Evolutionary conservation across 2,329 filamentous ascomycete genomes (phyloP).

Genomic region (Talaromyces sp.): DNA sequence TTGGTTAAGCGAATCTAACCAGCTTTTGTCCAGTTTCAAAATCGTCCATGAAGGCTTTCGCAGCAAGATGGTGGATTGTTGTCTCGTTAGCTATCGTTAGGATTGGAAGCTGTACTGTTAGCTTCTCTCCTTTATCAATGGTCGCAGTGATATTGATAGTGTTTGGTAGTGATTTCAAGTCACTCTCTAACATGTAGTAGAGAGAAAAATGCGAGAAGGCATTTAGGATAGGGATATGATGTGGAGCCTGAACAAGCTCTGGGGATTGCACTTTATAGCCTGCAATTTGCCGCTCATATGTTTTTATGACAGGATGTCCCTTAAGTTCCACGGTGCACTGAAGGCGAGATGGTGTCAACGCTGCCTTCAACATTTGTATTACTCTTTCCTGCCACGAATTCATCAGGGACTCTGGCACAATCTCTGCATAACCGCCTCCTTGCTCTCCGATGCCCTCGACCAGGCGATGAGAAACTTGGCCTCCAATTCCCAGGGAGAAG

Average conservation of each 20-base stretch:
- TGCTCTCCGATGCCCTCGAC: slow-evolving; percentile 52
- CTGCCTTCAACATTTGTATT: slow-evolving; percentile 63
- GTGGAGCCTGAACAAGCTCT: background rate
- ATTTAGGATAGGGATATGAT: background rate
- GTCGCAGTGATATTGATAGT: background rate
- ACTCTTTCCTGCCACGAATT: slow-evolving; percentile 60
- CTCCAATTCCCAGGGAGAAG: slow-evolving; percentile 54
- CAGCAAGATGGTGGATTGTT: slow-evolving; percentile 1
- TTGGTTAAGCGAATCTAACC: background rate
- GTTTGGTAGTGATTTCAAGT: background rate
- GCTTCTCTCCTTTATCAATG: background rate
- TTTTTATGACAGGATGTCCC: background rate
- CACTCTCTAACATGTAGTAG: slow-evolving; percentile 2
- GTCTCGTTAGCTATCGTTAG: background rate
- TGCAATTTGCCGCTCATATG: background rate
- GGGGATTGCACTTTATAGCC: background rate
- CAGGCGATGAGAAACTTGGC: slow-evolving; percentile 47
- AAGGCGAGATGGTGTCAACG: slow-evolving; percentile 44
- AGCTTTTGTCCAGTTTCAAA: slow-evolving; percentile 2
- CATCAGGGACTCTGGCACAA: slow-evolving; percentile 47
- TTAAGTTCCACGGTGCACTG: slow-evolving; percentile 5
- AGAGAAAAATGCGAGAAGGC: slow-evolving; percentile 2
- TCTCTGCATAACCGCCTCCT: slow-evolving; percentile 55
- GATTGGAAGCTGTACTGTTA: background rate
- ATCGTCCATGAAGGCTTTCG: background rate